These are phyloP conservation scores for Dillenia turbinata DNA, from an alignment of 164 flowering plant species.

Conservation along the genomic window DNA sequence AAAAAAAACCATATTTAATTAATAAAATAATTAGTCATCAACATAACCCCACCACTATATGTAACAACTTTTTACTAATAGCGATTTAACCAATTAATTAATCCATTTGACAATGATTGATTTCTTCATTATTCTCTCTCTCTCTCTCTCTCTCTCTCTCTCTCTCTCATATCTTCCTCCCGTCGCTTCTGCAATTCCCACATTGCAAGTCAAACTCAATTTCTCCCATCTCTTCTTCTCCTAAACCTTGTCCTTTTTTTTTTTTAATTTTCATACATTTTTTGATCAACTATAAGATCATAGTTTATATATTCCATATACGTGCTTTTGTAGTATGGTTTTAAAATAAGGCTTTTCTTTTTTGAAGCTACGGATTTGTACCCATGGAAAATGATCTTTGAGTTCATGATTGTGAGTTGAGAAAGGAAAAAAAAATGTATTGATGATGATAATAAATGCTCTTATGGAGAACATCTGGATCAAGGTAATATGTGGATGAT, in stretches of 20 bases:
- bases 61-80: too few species aligned
- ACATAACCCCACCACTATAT: background rate
- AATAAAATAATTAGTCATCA: slow-evolving; percentile 1
- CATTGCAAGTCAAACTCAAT: slow-evolving; percentile 39
- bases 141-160: slow-evolving; percentile 1
- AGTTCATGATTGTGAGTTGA: background rate
- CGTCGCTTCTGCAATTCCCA: slow-evolving; percentile 30
- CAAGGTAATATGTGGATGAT: slow-evolving; percentile 35
- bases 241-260: background rate
- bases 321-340: background rate
- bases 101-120: too few species aligned
- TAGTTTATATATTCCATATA: too few species aligned
- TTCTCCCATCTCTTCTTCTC: background rate
- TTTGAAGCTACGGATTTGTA: background rate
- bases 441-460: background rate
- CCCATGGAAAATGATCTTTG: background rate
- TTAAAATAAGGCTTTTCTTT: background rate
- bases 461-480: slow-evolving; percentile 27
- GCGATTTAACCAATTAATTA: too few species aligned
- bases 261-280: background rate
- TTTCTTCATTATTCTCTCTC: background rate
- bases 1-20: slow-evolving; percentile 3
- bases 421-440: background rate
- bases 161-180: slow-evolving; percentile 15
- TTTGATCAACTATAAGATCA: too few species aligned